Evolutionary conservation across 345 rosid genomes (phyloP), one percentile per base, ranked within the genome.

Genomic region (Moringa oleifera): DNA sequence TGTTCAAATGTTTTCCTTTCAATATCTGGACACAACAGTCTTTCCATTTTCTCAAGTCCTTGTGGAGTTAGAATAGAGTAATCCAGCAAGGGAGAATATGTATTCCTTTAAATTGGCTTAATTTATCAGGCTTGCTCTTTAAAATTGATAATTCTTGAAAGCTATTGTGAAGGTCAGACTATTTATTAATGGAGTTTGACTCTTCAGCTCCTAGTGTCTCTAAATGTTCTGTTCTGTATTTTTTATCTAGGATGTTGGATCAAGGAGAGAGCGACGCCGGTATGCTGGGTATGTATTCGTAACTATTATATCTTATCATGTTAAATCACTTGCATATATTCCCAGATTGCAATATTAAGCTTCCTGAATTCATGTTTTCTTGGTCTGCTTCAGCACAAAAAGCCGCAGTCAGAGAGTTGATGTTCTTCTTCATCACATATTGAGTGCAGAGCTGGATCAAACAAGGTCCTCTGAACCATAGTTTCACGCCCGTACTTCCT

Each of bases 361-460:
- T 33, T 50, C 52, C 28, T 51, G 0, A 25, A 57, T 21, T 64
- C 65, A 19, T 51, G 53, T 61, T 70, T 33, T 59, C 49, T 18
- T 36, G 55, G 65, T 55, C 36, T 67, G 62, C 25, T 69, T 66
- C 85, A 94, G 99, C 73, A 61, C 96, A 21, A 94, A 90, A 80
- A 73, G 85, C 58, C 81, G 92, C 51, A 88, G 99, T 77, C 96
- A 86, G 41, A 86, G 96, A 78, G 83, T 94, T 50, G 96, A 94
- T 71, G 51, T 70, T 28, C 99, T 94, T 69, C 96, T 94, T 63
- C 99, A 90, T 79, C 97, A 72, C 65, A 94, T 94, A 84, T 61
- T 90, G 82, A 86, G 97, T 37, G 56, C 85, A 0, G 90, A 87
- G 69, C 80, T 87, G 58, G 69, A 70, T 51, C 60, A 73, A 64